These are phyloP conservation scores for Blumeriella jaapii DNA, from an alignment of 2,329 filamentous ascomycete genomes.

Conservation along the genomic window DNA sequence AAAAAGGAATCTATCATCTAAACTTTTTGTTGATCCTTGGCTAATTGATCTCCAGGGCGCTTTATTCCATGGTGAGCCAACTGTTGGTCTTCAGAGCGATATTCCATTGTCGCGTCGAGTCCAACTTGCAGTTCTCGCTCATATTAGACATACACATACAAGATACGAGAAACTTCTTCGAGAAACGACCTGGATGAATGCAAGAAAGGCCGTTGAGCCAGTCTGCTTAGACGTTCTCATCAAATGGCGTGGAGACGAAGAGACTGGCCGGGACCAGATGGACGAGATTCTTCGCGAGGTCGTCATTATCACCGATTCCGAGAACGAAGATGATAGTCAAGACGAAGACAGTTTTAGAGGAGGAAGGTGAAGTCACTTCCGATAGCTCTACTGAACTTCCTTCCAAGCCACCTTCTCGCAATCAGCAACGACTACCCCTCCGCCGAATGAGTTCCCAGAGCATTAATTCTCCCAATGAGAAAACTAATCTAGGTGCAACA, in stretches of 20 bases:
- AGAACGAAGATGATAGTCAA: constrained; percentile 19
- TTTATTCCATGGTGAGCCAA: constrained; percentile 39
- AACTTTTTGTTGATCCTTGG: constrained; percentile 5
- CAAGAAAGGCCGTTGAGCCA: constrained; percentile 48
- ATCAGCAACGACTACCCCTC: constrained; percentile 7
- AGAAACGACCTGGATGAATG: constrained; percentile 47
- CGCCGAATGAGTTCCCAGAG: neutral
- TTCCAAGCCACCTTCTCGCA: constrained; percentile 9
- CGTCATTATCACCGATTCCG: constrained; percentile 42
- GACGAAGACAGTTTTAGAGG: constrained; percentile 12
- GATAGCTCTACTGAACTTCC: constrained; percentile 12
- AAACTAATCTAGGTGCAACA: constrained; percentile 5
- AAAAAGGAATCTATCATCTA: constrained; percentile 40
- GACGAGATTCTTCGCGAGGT: constrained; percentile 57
- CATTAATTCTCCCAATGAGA: neutral
- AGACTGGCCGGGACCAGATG: constrained; percentile 54
- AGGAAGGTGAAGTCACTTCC: constrained; percentile 21
- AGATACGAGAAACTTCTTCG: constrained; percentile 50
- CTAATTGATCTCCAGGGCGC: constrained; percentile 40
- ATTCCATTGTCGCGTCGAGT: constrained; percentile 49
- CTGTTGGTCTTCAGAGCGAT: constrained; percentile 45
- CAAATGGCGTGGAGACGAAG: constrained; percentile 63
- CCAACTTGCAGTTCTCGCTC: constrained; percentile 53
- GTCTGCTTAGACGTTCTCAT: constrained; percentile 53
- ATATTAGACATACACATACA: constrained; percentile 56